A percentile compares a stretch with the other conserved stretches of the same genome.
phyloP scores from a whole-genome alignment of 805 yeast species.

The Spathaspora boniae region DNA sequence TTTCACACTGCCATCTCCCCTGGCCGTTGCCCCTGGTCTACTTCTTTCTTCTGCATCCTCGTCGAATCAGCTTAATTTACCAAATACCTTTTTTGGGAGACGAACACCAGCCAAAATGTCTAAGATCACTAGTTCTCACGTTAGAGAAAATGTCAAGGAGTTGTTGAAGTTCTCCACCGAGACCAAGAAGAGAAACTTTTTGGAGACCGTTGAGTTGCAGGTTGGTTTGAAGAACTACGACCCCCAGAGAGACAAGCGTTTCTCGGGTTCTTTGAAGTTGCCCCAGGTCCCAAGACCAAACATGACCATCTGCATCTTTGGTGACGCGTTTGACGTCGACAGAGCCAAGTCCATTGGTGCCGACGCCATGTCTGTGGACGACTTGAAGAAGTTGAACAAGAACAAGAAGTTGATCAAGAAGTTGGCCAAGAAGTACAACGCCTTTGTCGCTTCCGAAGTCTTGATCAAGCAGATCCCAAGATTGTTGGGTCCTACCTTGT shows the following conservation, averaged over 20 bases:
- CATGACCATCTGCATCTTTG: slow-evolving; percentile 99
- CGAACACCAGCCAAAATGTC: slow-evolving; percentile 61
- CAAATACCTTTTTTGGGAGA: slow-evolving; percentile 73
- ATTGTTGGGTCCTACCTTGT: slow-evolving; percentile 99
- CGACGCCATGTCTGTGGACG: slow-evolving; percentile 99
- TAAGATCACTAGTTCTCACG: slow-evolving; percentile 87
- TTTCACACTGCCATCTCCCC: slow-evolving; percentile 3
- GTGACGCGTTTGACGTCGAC: slow-evolving; percentile 99
- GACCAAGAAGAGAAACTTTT: slow-evolving; percentile 99
- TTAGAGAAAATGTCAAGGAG: slow-evolving; percentile 94
- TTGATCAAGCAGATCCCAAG: slow-evolving; percentile 99
- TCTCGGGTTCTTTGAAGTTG: slow-evolving; percentile 98
- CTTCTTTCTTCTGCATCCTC: slow-evolving; percentile 34
- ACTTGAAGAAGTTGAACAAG: slow-evolving; percentile 99
- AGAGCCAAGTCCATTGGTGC: slow-evolving; percentile 99
- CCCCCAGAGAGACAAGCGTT: slow-evolving; percentile 99
- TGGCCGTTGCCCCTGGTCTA: slow-evolving; percentile 1
- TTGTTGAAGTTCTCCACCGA: slow-evolving; percentile 85
- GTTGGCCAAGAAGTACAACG: slow-evolving; percentile 99
- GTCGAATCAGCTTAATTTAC: slow-evolving; percentile 53
- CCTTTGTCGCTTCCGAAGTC: slow-evolving; percentile 98
- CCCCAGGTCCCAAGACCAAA: slow-evolving; percentile 99
- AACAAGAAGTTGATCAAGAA: slow-evolving; percentile 99
- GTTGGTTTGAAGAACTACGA: slow-evolving; percentile 99
- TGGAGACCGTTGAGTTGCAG: slow-evolving; percentile 99